Evolutionary conservation across 164 flowering plant genomes (phyloP).

Genomic region (Tetrastigma voinierianum): DNA sequence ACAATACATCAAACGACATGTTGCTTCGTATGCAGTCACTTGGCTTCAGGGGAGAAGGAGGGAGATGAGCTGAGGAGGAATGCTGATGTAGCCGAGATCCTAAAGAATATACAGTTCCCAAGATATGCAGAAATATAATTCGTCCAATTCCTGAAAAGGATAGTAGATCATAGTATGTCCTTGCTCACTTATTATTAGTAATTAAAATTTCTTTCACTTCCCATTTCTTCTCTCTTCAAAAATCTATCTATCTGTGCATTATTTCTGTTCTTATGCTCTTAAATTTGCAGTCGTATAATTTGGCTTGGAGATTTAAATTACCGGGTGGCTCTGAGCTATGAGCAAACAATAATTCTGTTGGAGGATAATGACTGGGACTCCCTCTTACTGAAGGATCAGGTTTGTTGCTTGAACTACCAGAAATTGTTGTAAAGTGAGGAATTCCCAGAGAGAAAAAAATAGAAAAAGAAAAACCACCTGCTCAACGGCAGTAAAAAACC

Average conservation of each 20-base stretch:
- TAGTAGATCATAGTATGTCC: constrained; percentile 76
- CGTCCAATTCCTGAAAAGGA: constrained; percentile 57
- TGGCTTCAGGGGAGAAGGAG: constrained; percentile 97
- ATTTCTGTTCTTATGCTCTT: not conserved
- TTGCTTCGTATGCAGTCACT: constrained; percentile 91
- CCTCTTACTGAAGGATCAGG: constrained; percentile 86
- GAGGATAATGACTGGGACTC: constrained; percentile 88
- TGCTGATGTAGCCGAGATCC: constrained; percentile 74
- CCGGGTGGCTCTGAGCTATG: constrained; percentile 76
- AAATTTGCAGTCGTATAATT: constrained; percentile 61
- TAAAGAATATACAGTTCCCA: constrained; percentile 67
- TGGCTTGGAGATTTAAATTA: constrained; percentile 98
- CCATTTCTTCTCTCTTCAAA: not conserved
- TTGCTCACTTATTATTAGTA: not conserved
- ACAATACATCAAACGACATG: constrained; percentile 81
- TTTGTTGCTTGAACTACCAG: constrained; percentile 25
- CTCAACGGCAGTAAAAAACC: no score
- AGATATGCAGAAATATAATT: constrained; percentile 54
- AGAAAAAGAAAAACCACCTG: not conserved
- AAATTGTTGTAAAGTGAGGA: no score
- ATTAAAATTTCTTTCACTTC: not conserved
- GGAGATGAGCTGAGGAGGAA: constrained; percentile 87
- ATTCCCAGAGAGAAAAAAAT: not conserved
- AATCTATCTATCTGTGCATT: not conserved
- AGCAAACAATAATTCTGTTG: constrained; percentile 60